Conservation (phyloP, 192 early-diverging fungal species). For the Backusella luteola region DNA sequence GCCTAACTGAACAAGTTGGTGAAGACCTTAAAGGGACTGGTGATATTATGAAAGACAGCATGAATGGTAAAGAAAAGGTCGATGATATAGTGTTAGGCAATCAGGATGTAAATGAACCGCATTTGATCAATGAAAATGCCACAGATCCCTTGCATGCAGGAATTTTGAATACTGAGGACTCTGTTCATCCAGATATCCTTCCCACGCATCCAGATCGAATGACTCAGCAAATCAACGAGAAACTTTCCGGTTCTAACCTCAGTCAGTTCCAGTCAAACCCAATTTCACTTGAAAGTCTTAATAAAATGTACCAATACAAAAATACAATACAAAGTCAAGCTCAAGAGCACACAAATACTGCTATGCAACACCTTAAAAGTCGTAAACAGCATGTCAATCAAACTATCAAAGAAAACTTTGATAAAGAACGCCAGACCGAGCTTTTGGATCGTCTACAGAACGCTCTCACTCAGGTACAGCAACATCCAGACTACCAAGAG, state of each 20-base stretch:
- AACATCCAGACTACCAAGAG: conserved; percentile 37
- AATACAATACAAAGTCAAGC: conserved; percentile 8
- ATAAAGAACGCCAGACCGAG: conserved; percentile 28
- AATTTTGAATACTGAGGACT: not conserved
- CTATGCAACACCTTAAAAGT: not conserved
- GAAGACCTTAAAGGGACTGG: conserved; percentile 25
- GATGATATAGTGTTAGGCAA: not conserved
- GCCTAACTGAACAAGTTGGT: conserved; percentile 2
- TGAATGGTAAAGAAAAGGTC: not conserved
- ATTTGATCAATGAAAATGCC: not conserved
- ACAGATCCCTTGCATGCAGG: not conserved
- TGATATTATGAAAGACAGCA: not conserved
- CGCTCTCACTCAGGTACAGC: conserved; percentile 36
- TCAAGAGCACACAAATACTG: not conserved
- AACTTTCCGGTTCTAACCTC: not conserved
- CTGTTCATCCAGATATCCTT: not conserved
- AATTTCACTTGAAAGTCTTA: not conserved
- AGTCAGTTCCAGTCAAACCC: not conserved
- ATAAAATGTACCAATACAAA: not conserved
- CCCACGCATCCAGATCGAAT: not conserved
- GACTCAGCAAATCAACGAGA: not conserved
- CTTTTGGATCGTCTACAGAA: conserved; percentile 35
- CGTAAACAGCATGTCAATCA: not conserved
- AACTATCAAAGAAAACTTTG: conserved; percentile 28
- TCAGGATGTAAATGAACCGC: not conserved